Conservation (phyloP, 768 basidiomycete species). For the Strobilomyces dryophilus region DNA sequence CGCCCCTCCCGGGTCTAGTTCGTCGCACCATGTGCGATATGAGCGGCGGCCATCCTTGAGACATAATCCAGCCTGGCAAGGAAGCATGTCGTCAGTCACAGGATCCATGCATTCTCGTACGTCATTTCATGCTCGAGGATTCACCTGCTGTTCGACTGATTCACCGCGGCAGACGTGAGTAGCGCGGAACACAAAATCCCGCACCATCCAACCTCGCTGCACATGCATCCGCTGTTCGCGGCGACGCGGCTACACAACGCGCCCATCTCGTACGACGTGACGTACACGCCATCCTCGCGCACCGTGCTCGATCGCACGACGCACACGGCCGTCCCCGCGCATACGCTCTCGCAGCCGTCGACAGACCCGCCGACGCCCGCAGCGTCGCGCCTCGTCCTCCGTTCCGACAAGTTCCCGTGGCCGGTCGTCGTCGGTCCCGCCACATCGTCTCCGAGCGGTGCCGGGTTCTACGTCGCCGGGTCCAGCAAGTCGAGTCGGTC, state of each 20-base stretch:
- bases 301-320: conserved; percentile 55
- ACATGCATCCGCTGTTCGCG: conserved; percentile 65
- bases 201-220: conserved; percentile 34
- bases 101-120: conserved; percentile 40
- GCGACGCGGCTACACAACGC: conserved; percentile 51
- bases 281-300: conserved; percentile 51
- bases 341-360: conserved; percentile 57
- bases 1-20: conserved; percentile 37
- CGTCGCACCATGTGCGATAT: conserved; percentile 35
- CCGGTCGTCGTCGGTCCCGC: conserved; percentile 45
- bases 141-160: conserved; percentile 3
- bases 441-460: conserved; percentile 23
- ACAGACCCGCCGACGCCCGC: conserved; percentile 54
- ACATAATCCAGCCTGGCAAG: conserved; percentile 46
- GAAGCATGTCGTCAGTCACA: conserved; percentile 35
- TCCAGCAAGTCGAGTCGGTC: conserved; percentile 22
- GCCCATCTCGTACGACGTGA: conserved; percentile 59
- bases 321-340: conserved; percentile 48
- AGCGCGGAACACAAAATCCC: conserved; percentile 22
- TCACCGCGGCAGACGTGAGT: conserved; percentile 15
- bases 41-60: conserved; percentile 46
- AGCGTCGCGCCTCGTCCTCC: conserved; percentile 47
- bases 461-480: conserved; percentile 26
- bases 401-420: conserved; percentile 60
- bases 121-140: conserved; percentile 15